Evolutionary conservation across 2,329 filamentous ascomycete species (phyloP), one percentile per base, ranked within the genome.

Genomic region (Bipolaris sorokiniana): DNA sequence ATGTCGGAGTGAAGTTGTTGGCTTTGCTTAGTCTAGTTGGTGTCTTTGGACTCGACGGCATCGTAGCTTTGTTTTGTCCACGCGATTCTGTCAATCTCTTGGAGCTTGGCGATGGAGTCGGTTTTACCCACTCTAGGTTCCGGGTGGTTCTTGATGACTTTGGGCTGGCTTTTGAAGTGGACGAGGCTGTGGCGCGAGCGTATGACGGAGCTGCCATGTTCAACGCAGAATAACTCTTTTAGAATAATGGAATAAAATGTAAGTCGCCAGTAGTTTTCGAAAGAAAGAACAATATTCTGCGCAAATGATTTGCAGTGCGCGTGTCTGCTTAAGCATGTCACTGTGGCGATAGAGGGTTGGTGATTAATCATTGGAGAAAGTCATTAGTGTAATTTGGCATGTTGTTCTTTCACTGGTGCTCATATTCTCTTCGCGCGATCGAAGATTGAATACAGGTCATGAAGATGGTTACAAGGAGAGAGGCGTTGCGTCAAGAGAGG

Each of bases 161-260:
- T 5, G 46, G 52, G 22, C 40, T 60, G 7, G 48, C 44, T 40
- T 38, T 61, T 10, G 56, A 52, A 10, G 38, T 53, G 18, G 66
- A 66, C 5, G 66, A 61, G 11, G 56, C 44, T 50, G 65, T 69
- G 38, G 62, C 55, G 42, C 64, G 65, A 9, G 64, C 58, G 26
- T 67, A 69, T 5, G 64, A 65, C 36, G 67, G 62, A n/a, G 53
- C 42, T 2, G 52, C 9, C 65, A 69, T 69, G 2, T 51, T 16
- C 18, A 26, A 46, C 5, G 16, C 22, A 10, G 9, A 13, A 18
- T 13, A 33, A 13, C 18, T 22, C 15, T 6, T 38, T 6, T 38
- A 18, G 11, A 33, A 16, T 13, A 9, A 16, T 7, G 7, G n/a
- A 2, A 18, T 3, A 1, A 26, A 6, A 36, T 33, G 1, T 16